Percentiles rank a stretch among this genome's conserved stretches.
phyloP scores from a whole-genome alignment of 2,329 filamentous ascomycete species.

The Hymenoscyphus scutula region DNA sequence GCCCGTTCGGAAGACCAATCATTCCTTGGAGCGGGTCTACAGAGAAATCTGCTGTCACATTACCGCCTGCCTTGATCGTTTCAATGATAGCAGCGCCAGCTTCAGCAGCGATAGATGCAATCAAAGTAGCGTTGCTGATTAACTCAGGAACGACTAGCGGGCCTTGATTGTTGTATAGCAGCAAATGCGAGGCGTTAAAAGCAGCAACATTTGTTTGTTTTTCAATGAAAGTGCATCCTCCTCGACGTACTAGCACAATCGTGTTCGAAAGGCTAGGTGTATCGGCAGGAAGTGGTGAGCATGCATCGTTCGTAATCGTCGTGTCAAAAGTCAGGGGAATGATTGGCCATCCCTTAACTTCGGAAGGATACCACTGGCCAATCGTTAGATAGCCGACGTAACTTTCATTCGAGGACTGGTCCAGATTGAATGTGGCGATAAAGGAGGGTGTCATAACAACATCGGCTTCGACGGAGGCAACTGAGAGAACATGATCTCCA shows the following conservation, averaged over 20 bases:
- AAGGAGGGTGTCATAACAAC: not conserved
- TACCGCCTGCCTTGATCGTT: slow-evolving; percentile 2
- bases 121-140: not conserved
- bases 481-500: slow-evolving; percentile 6
- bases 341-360: slow-evolving; percentile 1
- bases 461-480: slow-evolving; percentile 5
- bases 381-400: not conserved
- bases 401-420: not conserved
- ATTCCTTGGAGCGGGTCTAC: not conserved
- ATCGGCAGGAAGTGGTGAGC: too few relatives aligned
- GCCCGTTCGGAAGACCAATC: not conserved
- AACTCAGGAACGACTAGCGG: not conserved
- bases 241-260: not conserved
- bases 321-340: not conserved
- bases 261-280: too few relatives aligned
- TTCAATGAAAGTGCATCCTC: slow-evolving; percentile 1
- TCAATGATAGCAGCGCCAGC: slow-evolving; percentile 7
- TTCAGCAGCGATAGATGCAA: slow-evolving; percentile 2
- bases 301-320: not conserved
- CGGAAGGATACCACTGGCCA: slow-evolving; percentile 2
- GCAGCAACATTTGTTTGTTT: slow-evolving; percentile 6
- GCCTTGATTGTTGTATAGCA: slow-evolving; percentile 6
- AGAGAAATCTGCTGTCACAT: slow-evolving; percentile 7
- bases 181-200: not conserved
- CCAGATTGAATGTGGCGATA: slow-evolving; percentile 3